Percentiles rank a stretch among this genome's conserved stretches.
Evolutionary conservation across 78 protist genomes (phyloP).

Genomic region (Bodo saltans): DNA sequence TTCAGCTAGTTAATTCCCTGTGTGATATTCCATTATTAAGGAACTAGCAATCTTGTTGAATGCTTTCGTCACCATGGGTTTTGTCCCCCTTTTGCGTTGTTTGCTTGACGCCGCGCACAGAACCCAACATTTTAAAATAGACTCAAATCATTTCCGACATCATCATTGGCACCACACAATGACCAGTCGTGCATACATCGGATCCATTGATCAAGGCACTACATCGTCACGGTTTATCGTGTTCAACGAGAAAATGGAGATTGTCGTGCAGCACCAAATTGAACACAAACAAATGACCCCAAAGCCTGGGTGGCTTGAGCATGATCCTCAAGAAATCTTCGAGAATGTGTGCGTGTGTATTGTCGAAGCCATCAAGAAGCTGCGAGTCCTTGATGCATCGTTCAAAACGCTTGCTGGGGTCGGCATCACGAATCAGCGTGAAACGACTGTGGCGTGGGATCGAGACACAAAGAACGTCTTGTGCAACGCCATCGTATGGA

Average conservation of each 20-base stretch:
- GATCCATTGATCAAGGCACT: conserved; percentile 90
- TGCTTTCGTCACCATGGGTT: no score
- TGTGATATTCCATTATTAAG: no score
- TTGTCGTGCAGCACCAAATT: conserved; percentile 40
- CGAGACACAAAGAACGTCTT: conserved; percentile 78
- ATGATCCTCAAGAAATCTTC: conserved; percentile 73
- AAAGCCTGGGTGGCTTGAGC: conserved; percentile 84
- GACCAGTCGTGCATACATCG: no score
- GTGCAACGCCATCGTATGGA: conserved; percentile 73
- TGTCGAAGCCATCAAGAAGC: conserved; percentile 6
- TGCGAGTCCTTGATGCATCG: background rate
- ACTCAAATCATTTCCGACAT: no score
- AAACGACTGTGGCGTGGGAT: conserved; percentile 92
- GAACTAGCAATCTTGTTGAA: no score
- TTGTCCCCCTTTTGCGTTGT: no score
- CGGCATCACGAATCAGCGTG: conserved; percentile 96
- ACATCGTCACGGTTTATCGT: conserved; percentile 77
- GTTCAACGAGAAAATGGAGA: conserved; percentile 46
- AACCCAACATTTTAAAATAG: no score
- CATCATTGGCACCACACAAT: no score
- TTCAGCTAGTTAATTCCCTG: no score
- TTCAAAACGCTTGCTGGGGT: conserved; percentile 28
- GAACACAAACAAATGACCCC: conserved; percentile 51
- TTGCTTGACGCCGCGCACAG: no score
- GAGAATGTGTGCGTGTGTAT: conserved; percentile 41